Evolutionary conservation across 2,329 filamentous ascomycete species (phyloP).

Genomic region (Aspergillus transmontanensis): DNA sequence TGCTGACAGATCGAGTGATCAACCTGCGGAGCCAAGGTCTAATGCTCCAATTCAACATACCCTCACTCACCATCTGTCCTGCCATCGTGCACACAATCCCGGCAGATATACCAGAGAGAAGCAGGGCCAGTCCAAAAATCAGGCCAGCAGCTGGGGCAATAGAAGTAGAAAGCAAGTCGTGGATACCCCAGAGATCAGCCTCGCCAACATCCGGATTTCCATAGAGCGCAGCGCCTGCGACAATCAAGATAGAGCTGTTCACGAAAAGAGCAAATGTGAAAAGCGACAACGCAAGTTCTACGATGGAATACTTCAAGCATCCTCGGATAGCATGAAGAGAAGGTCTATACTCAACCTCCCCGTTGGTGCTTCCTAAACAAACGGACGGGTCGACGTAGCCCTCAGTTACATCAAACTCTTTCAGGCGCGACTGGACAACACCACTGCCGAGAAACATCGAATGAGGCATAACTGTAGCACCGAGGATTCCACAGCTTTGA

Average conservation of each 20-base stretch:
- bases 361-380: constrained; percentile 37
- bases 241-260: constrained; percentile 80
- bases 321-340: constrained; percentile 72
- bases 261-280: constrained; percentile 85
- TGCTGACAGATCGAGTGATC: constrained; percentile 76
- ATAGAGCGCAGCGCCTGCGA: constrained; percentile 77
- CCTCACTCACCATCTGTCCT: constrained; percentile 86
- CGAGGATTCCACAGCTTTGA: constrained; percentile 56
- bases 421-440: constrained; percentile 57
- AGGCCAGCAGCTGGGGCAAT: constrained; percentile 77
- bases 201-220: constrained; percentile 60
- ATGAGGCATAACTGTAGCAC: constrained; percentile 62
- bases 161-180: constrained; percentile 67
- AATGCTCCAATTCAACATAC: constrained; percentile 73
- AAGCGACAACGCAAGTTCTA: constrained; percentile 70
- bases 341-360: constrained; percentile 67
- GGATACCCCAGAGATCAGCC: constrained; percentile 82
- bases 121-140: constrained; percentile 78
- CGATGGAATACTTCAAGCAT: constrained; percentile 72
- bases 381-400: constrained; percentile 38
- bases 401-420: constrained; percentile 49
- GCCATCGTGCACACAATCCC: constrained; percentile 89
- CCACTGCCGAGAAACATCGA: constrained; percentile 60
- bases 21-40: constrained; percentile 78
- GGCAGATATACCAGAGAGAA: constrained; percentile 78